Conservation (phyloP, 371 early-diverging fungal genomes). For the Lichtheimia corymbifera region DNA sequence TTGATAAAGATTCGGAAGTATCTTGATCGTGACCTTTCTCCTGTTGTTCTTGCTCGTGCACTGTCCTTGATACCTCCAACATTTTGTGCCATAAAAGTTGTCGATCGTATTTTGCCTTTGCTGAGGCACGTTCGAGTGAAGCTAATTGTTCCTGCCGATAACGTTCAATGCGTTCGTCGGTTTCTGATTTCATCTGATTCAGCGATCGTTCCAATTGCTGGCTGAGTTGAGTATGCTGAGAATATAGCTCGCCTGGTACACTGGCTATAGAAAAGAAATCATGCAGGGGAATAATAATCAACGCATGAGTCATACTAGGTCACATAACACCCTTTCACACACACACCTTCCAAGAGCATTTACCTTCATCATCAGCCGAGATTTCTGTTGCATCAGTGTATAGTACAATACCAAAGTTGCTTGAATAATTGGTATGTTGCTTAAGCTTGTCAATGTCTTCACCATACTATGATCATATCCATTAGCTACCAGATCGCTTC, state of each 20-base stretch:
- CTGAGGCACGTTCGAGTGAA: slow-evolving; percentile 15
- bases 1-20: slow-evolving; percentile 1
- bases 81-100: slow-evolving; percentile 34
- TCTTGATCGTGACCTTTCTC: background rate
- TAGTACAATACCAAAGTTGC: slow-evolving; percentile 27
- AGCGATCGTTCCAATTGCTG: slow-evolving; percentile 24
- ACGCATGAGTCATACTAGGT: too few relatives aligned
- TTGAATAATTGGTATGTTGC: slow-evolving; percentile 23
- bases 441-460: slow-evolving; percentile 15
- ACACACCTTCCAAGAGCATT: background rate
- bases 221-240: slow-evolving; percentile 26
- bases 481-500: background rate
- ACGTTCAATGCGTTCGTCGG: slow-evolving; percentile 28
- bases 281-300: too few relatives aligned
- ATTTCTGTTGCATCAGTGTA: slow-evolving; percentile 12
- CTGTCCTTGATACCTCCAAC: slow-evolving; percentile 23
- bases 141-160: slow-evolving; percentile 26
- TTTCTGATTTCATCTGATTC: slow-evolving; percentile 16
- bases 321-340: background rate
- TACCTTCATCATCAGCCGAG: slow-evolving; percentile 6
- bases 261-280: background rate
- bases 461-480: slow-evolving; percentile 18
- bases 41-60: slow-evolving; percentile 14
- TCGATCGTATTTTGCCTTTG: slow-evolving; percentile 28
- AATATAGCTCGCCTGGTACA: slow-evolving; percentile 17